Conservation (phyloP, 257 asterid genomes). For the Solanum clarkiae region DNA sequence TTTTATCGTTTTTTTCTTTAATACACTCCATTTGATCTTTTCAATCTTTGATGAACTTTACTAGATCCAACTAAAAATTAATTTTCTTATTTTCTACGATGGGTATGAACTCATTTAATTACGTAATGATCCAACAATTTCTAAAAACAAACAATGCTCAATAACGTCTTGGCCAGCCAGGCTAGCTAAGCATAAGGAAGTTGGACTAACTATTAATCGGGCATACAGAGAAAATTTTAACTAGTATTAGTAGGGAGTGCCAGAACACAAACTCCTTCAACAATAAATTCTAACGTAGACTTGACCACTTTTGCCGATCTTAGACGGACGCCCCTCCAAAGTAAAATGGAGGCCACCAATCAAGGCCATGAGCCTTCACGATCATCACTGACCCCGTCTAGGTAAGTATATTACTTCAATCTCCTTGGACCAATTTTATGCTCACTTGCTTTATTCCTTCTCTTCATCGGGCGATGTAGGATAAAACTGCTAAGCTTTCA, state of each 20-base stretch:
- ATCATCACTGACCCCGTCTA: constrained; percentile 15
- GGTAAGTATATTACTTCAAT: constrained; percentile 6
- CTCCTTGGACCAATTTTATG: background rate
- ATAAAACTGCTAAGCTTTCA: background rate
- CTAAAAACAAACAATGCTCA: no score
- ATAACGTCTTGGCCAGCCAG: no score
- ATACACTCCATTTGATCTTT: no score
- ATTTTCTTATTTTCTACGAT: no score
- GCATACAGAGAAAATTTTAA: no score
- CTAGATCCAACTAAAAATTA: no score
- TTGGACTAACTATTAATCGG: no score
- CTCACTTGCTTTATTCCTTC: background rate
- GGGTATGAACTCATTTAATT: no score
- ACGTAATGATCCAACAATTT: no score
- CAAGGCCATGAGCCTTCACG: constrained; percentile 12
- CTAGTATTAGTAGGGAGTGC: background rate
- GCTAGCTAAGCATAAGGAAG: no score
- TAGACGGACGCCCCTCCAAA: constrained; percentile 1
- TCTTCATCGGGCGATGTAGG: background rate
- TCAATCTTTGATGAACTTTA: no score
- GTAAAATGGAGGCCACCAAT: constrained; percentile 21
- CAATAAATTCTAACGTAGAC: background rate
- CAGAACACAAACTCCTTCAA: background rate
- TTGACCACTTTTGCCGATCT: background rate
- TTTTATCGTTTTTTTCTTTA: no score